A percentile compares a stretch with the other conserved stretches of the same genome.
These are phyloP conservation scores for Trametes villosa DNA, from an alignment of 768 basidiomycete genomes.

Conservation along the genomic window DNA sequence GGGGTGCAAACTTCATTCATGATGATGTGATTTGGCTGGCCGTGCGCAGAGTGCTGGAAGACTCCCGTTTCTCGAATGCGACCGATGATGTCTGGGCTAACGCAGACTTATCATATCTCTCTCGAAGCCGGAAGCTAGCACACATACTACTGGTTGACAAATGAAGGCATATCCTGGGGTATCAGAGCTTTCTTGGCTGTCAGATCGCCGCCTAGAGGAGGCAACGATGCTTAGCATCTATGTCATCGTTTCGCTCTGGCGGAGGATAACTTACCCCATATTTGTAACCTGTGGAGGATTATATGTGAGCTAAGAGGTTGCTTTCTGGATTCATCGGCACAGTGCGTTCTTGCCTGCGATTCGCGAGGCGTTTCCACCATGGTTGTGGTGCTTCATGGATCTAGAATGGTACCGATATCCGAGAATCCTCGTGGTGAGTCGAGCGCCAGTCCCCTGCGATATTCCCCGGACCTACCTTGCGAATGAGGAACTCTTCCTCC, in stretches of 20 bases:
- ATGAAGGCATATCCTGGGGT: conserved; percentile 70
- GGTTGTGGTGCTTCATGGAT: conserved; percentile 78
- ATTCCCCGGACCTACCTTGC: conserved; percentile 71
- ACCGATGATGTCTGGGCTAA: conserved; percentile 78
- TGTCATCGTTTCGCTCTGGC: neutral
- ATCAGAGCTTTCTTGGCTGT: conserved; percentile 70
- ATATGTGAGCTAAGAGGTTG: neutral
- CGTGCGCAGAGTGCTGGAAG: conserved; percentile 67
- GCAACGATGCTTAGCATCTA: too few relatives aligned
- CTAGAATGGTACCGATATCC: conserved; percentile 43
- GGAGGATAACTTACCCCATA: conserved; percentile 58
- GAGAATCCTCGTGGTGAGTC: conserved; percentile 10
- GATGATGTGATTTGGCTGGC: conserved; percentile 84
- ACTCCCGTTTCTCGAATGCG: conserved; percentile 68
- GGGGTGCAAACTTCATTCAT: conserved; percentile 70
- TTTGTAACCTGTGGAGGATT: conserved; percentile 55
- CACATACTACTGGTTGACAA: conserved; percentile 67
- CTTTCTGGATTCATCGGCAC: too few relatives aligned
- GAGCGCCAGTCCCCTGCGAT: neutral
- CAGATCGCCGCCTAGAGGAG: conserved; percentile 68
- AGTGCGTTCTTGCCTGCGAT: conserved; percentile 59
- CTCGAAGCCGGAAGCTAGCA: too few relatives aligned
- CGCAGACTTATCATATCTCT: too few relatives aligned
- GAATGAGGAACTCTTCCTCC: conserved; percentile 77
- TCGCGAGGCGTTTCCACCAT: conserved; percentile 78